Evolutionary conservation across 495 filamentous ascomycete species (phyloP).

Genomic region (Hyphodiscus hymeniophilus): DNA sequence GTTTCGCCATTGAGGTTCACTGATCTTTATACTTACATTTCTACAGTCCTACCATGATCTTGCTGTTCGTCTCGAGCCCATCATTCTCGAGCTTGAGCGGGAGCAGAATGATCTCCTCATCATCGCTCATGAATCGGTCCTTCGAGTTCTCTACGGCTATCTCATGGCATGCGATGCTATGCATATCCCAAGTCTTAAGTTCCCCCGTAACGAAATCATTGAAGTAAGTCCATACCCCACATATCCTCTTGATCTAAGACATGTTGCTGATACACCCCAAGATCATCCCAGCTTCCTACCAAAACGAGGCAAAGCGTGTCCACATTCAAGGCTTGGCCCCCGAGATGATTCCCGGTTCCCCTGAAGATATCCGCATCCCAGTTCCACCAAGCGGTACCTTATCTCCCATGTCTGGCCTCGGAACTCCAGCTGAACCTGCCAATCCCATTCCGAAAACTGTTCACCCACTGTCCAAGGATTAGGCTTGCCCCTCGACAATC

Average conservation of each 20-base stretch:
- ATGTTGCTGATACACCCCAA: slow-evolving; percentile 21
- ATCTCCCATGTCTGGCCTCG: slow-evolving; percentile 17
- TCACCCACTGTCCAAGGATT: not conserved
- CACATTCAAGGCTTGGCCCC: slow-evolving; percentile 58
- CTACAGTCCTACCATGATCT: slow-evolving; percentile 87
- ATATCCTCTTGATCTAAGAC: not conserved
- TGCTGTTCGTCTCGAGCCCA: slow-evolving; percentile 94
- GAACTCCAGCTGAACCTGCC: slow-evolving; percentile 12
- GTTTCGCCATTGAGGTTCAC: not conserved
- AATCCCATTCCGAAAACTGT: not conserved
- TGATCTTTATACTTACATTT: slow-evolving; percentile 25
- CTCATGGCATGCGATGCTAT: slow-evolving; percentile 97
- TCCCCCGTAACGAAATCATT: slow-evolving; percentile 94
- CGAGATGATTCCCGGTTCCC: slow-evolving; percentile 54
- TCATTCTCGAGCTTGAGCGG: slow-evolving; percentile 95
- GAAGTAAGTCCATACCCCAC: slow-evolving; percentile 45
- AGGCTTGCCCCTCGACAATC: not conserved
- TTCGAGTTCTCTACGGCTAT: slow-evolving; percentile 95
- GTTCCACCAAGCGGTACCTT: slow-evolving; percentile 33
- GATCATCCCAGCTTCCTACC: slow-evolving; percentile 95
- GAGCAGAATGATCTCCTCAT: slow-evolving; percentile 96
- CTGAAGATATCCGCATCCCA: slow-evolving; percentile 77
- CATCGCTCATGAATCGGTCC: slow-evolving; percentile 93
- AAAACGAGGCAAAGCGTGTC: slow-evolving; percentile 88
- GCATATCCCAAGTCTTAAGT: slow-evolving; percentile 88